A percentile compares a stretch with the other conserved stretches of the same genome.
Conservation (phyloP, 192 early-diverging fungal species). For the Coemansia reversa region DNA sequence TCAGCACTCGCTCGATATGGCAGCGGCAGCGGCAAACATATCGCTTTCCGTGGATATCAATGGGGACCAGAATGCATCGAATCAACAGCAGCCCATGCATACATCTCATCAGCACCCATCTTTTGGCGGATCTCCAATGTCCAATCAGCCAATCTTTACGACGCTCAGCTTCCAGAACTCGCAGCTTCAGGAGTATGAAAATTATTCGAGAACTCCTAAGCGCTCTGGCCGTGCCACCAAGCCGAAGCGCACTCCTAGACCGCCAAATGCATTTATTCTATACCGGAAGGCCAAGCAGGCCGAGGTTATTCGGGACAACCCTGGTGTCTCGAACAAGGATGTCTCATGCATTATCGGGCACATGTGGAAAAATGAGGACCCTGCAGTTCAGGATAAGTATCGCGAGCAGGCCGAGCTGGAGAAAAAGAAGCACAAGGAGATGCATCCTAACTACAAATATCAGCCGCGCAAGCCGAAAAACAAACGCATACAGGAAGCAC, state of each 20-base stretch:
- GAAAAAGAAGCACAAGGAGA: conserved; percentile 57
- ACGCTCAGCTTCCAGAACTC: conserved; percentile 45
- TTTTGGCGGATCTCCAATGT: conserved; percentile 40
- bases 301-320: conserved; percentile 54
- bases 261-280: conserved; percentile 57
- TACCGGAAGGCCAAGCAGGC: conserved; percentile 59
- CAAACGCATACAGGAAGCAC: conserved; percentile 49
- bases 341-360: conserved; percentile 59
- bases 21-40: conserved; percentile 25
- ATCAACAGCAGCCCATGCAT: conserved; percentile 29
- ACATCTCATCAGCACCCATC: conserved; percentile 28
- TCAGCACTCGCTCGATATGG: conserved; percentile 38
- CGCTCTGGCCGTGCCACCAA: conserved; percentile 41
- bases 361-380: conserved; percentile 57
- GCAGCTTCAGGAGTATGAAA: conserved; percentile 52
- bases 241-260: conserved; percentile 56
- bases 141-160: conserved; percentile 44
- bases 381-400: conserved; percentile 54
- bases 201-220: conserved; percentile 40
- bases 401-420: conserved; percentile 54
- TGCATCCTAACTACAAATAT: conserved; percentile 60
- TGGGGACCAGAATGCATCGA: conserved; percentile 21
- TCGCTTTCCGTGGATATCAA: conserved; percentile 39
- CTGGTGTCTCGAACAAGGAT: conserved; percentile 57
- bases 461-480: conserved; percentile 57